Evolutionary conservation across 345 rosid species (phyloP), one percentile per base, ranked within the genome.

Genomic region (Atalantia buxifolia): DNA sequence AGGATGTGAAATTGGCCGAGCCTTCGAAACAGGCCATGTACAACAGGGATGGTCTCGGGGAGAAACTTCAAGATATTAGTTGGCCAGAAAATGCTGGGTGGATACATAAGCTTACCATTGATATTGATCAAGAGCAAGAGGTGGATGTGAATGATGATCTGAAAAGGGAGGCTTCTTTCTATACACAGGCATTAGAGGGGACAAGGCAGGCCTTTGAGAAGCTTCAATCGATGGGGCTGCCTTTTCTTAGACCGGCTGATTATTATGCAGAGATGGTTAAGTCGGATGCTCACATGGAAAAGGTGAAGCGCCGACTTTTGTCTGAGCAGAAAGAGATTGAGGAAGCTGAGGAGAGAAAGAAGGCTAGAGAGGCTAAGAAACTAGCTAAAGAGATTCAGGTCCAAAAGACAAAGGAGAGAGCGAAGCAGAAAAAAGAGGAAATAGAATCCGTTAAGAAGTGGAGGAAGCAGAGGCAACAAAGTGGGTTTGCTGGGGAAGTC

Each of bases 251-350:
- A 88, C 97, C 95, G 0, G 3, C 91, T 1, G 94, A 94, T 82
- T 92, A 94, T 80, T 92, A 89, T n/a, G 95, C 97, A 0, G 92
- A 96, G 86, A 94, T 94, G 98, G 92, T 89, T 76, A 96, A 94
- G 80, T 80, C 93, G 0, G 97, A 96, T 81, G 60, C 84, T 13
- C 95, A 94, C 74, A 92, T 94, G 98, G 92, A 77, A 87, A 94
- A 92, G 71, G 95, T 94, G 76, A 96, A 92, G 90, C 79, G 88
- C n/a, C 79, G 85, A 82, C 95, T 92, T 75, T 57, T 90, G 84
- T 72, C 88, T 0, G 93, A 90, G 86, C 92, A 89, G 92, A 92
- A 72, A 76, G 86, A 81, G 81, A 90, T 88, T 2, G 90, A 91
- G 86, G 98, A 94, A 85, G 81, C 97, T 5, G 93, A 94, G 74